Evolutionary conservation across 2,329 filamentous ascomycete genomes (phyloP).

Genomic region (Alternaria alternata): DNA sequence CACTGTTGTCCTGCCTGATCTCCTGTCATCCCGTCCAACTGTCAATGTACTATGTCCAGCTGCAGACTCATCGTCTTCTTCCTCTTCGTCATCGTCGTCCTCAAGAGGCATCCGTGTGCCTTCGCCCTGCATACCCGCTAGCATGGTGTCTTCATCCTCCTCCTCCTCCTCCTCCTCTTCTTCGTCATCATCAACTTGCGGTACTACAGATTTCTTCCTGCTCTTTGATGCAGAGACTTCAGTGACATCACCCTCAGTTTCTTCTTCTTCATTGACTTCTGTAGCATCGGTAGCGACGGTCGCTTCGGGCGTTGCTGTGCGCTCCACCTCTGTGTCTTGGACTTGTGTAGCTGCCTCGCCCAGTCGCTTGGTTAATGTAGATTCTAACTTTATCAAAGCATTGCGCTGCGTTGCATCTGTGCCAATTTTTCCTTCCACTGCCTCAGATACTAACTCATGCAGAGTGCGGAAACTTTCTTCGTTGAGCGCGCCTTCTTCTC

Average conservation of each 20-base stretch:
- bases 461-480: slow-evolving; percentile 43
- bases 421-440: slow-evolving; percentile 59
- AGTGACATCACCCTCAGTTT: slow-evolving; percentile 23
- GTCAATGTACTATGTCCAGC: slow-evolving; percentile 16
- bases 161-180: slow-evolving; percentile 36
- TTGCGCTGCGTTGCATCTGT: slow-evolving; percentile 63
- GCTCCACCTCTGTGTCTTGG: slow-evolving; percentile 17
- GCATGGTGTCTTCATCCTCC: slow-evolving; percentile 45
- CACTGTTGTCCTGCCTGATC: slow-evolving; percentile 17
- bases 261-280: slow-evolving; percentile 15
- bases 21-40: slow-evolving; percentile 12
- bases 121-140: slow-evolving; percentile 46
- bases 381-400: slow-evolving; percentile 63
- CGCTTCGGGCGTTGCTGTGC: slow-evolving; percentile 22
- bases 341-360: slow-evolving; percentile 38
- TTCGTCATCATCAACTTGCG: slow-evolving; percentile 18
- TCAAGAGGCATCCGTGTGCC: slow-evolving; percentile 46
- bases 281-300: slow-evolving; percentile 20
- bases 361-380: slow-evolving; percentile 62
- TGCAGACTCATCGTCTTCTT: slow-evolving; percentile 17
- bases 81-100: slow-evolving; percentile 36
- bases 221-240: slow-evolving; percentile 27
- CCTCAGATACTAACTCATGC: slow-evolving; percentile 57
- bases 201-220: background rate
- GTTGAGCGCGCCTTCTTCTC: slow-evolving; percentile 22